Evolutionary conservation across 2,329 filamentous ascomycete genomes (phyloP).

Genomic region (Hypocreales sp.): DNA sequence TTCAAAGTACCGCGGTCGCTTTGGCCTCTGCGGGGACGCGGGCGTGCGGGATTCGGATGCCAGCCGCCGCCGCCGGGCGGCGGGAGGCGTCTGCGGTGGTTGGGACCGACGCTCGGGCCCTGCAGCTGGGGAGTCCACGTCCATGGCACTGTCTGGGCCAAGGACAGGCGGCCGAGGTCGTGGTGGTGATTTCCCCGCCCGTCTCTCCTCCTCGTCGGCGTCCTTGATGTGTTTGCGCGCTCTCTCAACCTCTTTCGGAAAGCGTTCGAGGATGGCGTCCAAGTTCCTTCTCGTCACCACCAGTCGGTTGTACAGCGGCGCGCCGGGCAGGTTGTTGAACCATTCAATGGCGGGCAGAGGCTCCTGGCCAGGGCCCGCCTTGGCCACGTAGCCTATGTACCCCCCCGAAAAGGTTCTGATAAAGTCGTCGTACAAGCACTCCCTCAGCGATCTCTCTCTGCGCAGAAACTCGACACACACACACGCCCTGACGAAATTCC

Average conservation of each 20-base stretch:
- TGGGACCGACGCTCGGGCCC: not conserved
- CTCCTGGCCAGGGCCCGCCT: slow-evolving; percentile 9
- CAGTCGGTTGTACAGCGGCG: slow-evolving; percentile 13
- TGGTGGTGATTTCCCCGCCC: too few species aligned
- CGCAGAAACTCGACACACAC: slow-evolving; percentile 24
- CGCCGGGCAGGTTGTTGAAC: slow-evolving; percentile 17
- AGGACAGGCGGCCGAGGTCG: too few species aligned
- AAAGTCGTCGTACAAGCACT: slow-evolving; percentile 37
- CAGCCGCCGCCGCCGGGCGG: not conserved
- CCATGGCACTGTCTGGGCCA: too few species aligned
- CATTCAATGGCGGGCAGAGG: slow-evolving; percentile 24
- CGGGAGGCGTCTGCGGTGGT: not conserved
- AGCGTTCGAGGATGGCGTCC: slow-evolving; percentile 15
- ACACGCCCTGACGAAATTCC: slow-evolving; percentile 28
- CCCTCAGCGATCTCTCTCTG: slow-evolving; percentile 16
- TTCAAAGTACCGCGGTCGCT: too few species aligned
- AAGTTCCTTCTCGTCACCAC: slow-evolving; percentile 21
- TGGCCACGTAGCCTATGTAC: slow-evolving; percentile 24
- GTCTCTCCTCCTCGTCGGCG: too few species aligned
- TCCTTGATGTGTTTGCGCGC: slow-evolving; percentile 3
- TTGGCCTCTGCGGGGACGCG: too few species aligned
- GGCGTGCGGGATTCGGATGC: not conserved
- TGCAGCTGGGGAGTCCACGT: too few species aligned
- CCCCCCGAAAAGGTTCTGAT: slow-evolving; percentile 26
- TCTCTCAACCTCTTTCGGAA: slow-evolving; percentile 15